A percentile compares a stretch with the other conserved stretches of the same genome.
Evolutionary conservation across 768 basidiomycete genomes (phyloP).

Genomic region (Phlegmacium glaucopus): DNA sequence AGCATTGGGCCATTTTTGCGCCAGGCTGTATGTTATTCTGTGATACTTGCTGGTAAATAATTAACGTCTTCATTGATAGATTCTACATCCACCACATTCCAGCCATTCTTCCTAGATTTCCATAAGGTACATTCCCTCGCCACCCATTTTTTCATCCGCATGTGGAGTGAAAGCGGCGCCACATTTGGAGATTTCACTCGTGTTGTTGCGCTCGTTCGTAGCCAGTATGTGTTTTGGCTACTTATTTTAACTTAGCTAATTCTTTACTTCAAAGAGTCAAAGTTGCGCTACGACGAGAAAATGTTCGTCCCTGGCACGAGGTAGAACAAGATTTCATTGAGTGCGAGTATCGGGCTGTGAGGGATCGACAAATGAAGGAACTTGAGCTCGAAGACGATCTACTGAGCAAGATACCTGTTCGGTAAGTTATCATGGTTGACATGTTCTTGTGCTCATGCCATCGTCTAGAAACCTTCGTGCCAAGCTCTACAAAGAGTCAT

Average conservation of each 20-base stretch:
- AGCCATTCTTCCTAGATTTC: slow-evolving; percentile 87
- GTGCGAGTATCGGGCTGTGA: slow-evolving; percentile 79
- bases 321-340: slow-evolving; percentile 81
- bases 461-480: slow-evolving; percentile 71
- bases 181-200: slow-evolving; percentile 73
- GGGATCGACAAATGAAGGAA: slow-evolving; percentile 88
- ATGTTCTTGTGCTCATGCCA: slow-evolving; percentile 1
- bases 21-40: slow-evolving; percentile 64
- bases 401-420: slow-evolving; percentile 78
- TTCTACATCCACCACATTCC: slow-evolving; percentile 76
- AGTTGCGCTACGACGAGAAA: slow-evolving; percentile 72
- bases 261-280: slow-evolving; percentile 51
- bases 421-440: slow-evolving; percentile 43
- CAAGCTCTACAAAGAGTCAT: slow-evolving; percentile 86
- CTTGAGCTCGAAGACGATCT: slow-evolving; percentile 87
- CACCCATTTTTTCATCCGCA: slow-evolving; percentile 83
- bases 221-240: slow-evolving; percentile 60
- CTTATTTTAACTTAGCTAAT: not conserved
- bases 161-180: slow-evolving; percentile 89
- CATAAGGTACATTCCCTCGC: slow-evolving; percentile 77
- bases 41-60: slow-evolving; percentile 2
- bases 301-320: slow-evolving; percentile 74
- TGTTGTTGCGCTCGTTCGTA: slow-evolving; percentile 71
- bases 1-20: slow-evolving; percentile 83
- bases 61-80: slow-evolving; percentile 37